Evolutionary conservation across 78 protist species (phyloP), one percentile per base, ranked within the genome.

Genomic region (Speleostelium caveatum): DNA sequence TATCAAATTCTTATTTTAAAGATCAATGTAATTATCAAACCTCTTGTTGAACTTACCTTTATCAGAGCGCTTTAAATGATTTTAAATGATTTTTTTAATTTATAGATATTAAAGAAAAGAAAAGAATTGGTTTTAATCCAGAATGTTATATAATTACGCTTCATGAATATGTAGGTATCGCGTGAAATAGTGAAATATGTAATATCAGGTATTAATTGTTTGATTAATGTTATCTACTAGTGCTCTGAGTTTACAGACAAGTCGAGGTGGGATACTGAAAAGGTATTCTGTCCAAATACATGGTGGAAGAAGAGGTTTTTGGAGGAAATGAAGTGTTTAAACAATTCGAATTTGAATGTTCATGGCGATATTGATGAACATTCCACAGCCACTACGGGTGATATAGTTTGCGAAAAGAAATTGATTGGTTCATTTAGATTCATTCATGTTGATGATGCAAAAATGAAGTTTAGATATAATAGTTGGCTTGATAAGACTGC

Each of bases 301-400:
- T 83, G 78, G 78, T 83, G 91, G 91, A 67, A 49, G 38, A 67
- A 59, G 61, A 83, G 91, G 66, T 60, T 83, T 41, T 0, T 83
- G 22, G 91, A 83, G 33, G 91, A 83, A 30, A 30, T 83, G 74
- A 26, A 36, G 6, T 26, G 10, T 60, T 69, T 30, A 71, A 56
- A 36, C 12, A 38, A 56, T 58, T 6, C 36, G 4, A 58, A 68
- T 24, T 53, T 41, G 1, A 58, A 68, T 2, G 75, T 39, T 12
- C 58, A 42, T 8, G 75, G 41, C 24, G 75, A 68, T 7, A 38
- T 16, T 26, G 59, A 45, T 16, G 32, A 35, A 68, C 41, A 68
- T 68, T 14, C 17, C 17, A 41, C 39, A 26, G 16, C 32, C 7
- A 22, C 36, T 12, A 55, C 66, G 22, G 88, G 88, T 10, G 56